Conservation (phyloP, 2,329 filamentous ascomycete genomes). For the Biscogniauxia sp. region DNA sequence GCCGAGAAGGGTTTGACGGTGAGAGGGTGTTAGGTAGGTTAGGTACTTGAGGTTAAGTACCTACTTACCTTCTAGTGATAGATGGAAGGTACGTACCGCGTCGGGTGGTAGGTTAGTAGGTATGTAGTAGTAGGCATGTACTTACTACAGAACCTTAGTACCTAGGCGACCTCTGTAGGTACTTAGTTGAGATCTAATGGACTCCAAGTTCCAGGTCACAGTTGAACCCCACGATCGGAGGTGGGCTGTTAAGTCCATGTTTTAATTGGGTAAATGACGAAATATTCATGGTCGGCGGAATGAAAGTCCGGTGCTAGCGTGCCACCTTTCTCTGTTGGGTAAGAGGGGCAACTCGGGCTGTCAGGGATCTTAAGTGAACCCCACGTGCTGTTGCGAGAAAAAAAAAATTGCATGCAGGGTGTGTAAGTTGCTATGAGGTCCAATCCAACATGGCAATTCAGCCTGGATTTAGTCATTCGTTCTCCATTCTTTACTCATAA, state of each 20-base stretch:
- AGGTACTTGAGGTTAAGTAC: too few species aligned
- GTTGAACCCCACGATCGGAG: background rate
- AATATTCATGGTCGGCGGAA: background rate
- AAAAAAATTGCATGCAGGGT: slow-evolving; percentile 3
- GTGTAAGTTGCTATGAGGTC: slow-evolving; percentile 5
- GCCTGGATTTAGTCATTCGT: slow-evolving; percentile 20
- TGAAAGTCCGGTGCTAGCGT: background rate
- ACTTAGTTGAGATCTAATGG: too few species aligned
- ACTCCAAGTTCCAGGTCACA: background rate
- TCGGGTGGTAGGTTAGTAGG: too few species aligned
- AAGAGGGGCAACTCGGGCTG: slow-evolving; percentile 31
- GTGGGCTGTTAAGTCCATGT: background rate
- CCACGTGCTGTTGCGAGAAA: slow-evolving; percentile 3
- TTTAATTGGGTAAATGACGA: background rate
- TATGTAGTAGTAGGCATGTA: too few species aligned
- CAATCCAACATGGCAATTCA: slow-evolving; percentile 15
- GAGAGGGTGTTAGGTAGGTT: too few species aligned
- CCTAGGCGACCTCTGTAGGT: too few species aligned
- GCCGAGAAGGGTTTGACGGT: too few species aligned
- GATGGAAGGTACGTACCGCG: too few species aligned
- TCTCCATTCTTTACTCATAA: slow-evolving; percentile 13
- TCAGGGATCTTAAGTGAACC: background rate
- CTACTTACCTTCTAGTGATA: too few species aligned
- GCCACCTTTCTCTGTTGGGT: slow-evolving; percentile 25
- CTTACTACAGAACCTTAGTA: too few species aligned